Conservation (phyloP, 164 flowering plant species). For the Umbilicus rupestris region DNA sequence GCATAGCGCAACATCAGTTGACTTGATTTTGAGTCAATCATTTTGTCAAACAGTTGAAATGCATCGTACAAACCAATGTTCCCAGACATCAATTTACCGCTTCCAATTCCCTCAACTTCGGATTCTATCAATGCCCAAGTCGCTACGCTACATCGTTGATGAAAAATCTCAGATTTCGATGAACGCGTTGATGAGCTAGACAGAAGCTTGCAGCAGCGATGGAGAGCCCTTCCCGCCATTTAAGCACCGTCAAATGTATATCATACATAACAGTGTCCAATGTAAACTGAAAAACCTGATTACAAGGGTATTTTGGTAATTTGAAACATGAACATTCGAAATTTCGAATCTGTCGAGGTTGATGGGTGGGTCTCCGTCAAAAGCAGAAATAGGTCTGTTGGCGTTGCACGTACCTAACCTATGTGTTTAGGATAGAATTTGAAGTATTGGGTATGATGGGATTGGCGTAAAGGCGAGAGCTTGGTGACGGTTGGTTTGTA, state of each 20-base stretch:
- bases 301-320: no score
- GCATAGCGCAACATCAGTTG: not conserved
- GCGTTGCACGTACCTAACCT: no score
- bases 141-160: not conserved
- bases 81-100: not conserved
- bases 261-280: no score
- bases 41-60: conserved; percentile 3
- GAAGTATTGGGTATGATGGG: not conserved
- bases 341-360: no score
- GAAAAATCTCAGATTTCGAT: not conserved
- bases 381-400: no score
- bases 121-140: not conserved
- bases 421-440: not conserved
- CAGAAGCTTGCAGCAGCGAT: not conserved
- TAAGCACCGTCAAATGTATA: not conserved
- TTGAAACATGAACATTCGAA: no score
- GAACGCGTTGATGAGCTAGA: not conserved
- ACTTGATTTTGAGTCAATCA: not conserved
- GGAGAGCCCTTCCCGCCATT: not conserved
- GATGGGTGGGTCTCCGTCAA: no score
- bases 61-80: not conserved
- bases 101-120: not conserved
- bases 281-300: no score
- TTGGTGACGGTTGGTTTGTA: not conserved
- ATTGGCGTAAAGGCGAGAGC: not conserved